Evolutionary conservation across 148 eudicot species (phyloP).

Genomic region (Agrostemma githago): DNA sequence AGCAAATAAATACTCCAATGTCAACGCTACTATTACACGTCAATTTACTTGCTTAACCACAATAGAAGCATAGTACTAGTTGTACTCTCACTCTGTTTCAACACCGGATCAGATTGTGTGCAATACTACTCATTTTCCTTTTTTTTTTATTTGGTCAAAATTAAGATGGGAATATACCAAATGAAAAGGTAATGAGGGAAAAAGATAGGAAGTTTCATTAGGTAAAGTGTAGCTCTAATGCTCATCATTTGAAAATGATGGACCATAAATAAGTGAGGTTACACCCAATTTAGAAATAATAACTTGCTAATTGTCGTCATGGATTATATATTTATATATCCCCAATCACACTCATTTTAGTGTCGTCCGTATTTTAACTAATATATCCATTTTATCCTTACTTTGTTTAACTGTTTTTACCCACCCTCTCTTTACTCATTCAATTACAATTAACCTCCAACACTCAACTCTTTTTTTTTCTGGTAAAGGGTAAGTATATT

Average conservation of each 20-base stretch:
- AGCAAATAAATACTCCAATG: not conserved
- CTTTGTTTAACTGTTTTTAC: too few relatives aligned
- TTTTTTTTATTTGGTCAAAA: not conserved
- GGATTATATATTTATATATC: too few relatives aligned
- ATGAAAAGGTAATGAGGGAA: not conserved
- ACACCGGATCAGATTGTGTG: not conserved
- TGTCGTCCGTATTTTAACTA: too few relatives aligned
- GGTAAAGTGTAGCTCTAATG: not conserved
- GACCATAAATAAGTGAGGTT: not conserved
- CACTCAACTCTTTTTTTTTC: too few relatives aligned
- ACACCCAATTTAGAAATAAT: constrained; percentile 4
- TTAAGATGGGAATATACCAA: not conserved
- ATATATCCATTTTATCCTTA: too few relatives aligned
- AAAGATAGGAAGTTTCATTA: not conserved
- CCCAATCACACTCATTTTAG: too few relatives aligned
- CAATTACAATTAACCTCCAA: too few relatives aligned
- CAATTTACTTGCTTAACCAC: constrained; percentile 6
- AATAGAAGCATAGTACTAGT: not conserved
- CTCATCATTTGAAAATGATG: not conserved
- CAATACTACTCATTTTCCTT: not conserved
- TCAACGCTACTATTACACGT: constrained; percentile 23
- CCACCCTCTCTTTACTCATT: too few relatives aligned
- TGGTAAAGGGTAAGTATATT: too few relatives aligned
- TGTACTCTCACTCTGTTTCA: not conserved
- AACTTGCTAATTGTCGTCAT: not conserved